Conservation (phyloP, 148 eudicot species). For the Euryodendron excelsum region DNA sequence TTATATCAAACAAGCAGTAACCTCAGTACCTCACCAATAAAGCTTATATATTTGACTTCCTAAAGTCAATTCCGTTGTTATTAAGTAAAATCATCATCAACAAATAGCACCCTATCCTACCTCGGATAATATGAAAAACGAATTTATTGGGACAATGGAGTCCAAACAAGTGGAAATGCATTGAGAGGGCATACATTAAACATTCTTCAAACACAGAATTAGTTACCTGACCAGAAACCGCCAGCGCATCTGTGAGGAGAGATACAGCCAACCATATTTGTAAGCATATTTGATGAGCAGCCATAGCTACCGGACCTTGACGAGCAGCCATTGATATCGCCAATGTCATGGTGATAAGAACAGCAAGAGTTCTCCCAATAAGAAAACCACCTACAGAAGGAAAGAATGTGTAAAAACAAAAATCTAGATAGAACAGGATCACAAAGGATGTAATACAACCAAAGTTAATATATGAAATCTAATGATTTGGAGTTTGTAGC, state of each 20-base stretch:
- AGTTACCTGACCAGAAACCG: constrained; percentile 81
- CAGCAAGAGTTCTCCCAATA: constrained; percentile 71
- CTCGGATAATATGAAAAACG: constrained; percentile 1
- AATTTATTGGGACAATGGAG: neutral
- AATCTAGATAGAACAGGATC: neutral
- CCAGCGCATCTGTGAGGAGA: constrained; percentile 82
- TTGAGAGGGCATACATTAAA: neutral
- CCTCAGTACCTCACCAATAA: neutral
- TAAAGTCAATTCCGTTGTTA: neutral
- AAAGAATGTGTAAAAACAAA: neutral
- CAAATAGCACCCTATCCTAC: neutral
- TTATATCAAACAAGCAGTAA: no score
- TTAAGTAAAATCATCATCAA: neutral
- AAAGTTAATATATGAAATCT: neutral
- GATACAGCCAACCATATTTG: constrained; percentile 87
- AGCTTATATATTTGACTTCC: neutral
- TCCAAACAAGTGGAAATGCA: neutral
- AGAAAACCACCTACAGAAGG: constrained; percentile 61
- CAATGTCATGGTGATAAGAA: constrained; percentile 57
- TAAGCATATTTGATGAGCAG: constrained; percentile 79
- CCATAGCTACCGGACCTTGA: constrained; percentile 75
- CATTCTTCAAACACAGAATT: constrained; percentile 1
- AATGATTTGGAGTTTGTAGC: neutral
- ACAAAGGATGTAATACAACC: neutral
- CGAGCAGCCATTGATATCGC: constrained; percentile 87